A percentile compares a stretch with the other conserved stretches of the same genome.
phyloP scores from a whole-genome alignment of 1,284 basidiomycete genomes.

The Malassezia equina region DNA sequence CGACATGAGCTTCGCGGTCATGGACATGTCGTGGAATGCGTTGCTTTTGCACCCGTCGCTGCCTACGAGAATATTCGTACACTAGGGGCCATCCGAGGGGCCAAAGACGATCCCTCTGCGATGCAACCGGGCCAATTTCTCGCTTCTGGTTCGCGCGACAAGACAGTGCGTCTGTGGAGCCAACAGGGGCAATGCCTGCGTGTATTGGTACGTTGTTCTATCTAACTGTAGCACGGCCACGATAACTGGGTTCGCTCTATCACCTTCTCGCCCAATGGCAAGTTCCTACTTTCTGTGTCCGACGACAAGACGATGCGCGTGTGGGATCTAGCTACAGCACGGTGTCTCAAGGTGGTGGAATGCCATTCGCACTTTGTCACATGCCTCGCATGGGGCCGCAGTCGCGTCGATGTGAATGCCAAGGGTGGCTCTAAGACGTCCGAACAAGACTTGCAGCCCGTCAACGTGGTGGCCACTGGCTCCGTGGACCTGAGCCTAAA shows the following conservation, averaged over 20 bases:
- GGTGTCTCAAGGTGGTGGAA: conserved; percentile 71
- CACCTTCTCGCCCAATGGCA: conserved; percentile 53
- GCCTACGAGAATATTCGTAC: conserved; percentile 68
- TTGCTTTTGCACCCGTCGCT: conserved; percentile 66
- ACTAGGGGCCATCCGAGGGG: conserved; percentile 56
- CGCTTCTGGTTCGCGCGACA: conserved; percentile 75
- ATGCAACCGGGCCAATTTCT: conserved; percentile 55
- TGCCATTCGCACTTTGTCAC: conserved; percentile 73
- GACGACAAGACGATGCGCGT: conserved; percentile 82
- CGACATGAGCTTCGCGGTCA: conserved; percentile 77
- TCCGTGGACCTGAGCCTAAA: conserved; percentile 37
- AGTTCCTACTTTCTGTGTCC: conserved; percentile 71
- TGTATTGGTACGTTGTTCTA: conserved; percentile 49
- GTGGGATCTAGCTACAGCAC: conserved; percentile 72
- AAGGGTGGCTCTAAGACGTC: conserved; percentile 7
- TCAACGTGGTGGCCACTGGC: conserved; percentile 44
- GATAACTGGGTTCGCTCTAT: conserved; percentile 43
- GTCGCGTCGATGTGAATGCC: conserved; percentile 18
- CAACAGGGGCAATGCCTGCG: conserved; percentile 64
- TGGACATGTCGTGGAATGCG: conserved; percentile 74
- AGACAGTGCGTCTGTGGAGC: conserved; percentile 79
- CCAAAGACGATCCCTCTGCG: conserved; percentile 46
- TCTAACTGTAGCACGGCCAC: conserved; percentile 20
- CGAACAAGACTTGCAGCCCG: conserved; percentile 13
- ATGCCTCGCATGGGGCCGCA: conserved; percentile 40